Conservation (phyloP, 345 rosid genomes). For the Syzygium oleosum region DNA sequence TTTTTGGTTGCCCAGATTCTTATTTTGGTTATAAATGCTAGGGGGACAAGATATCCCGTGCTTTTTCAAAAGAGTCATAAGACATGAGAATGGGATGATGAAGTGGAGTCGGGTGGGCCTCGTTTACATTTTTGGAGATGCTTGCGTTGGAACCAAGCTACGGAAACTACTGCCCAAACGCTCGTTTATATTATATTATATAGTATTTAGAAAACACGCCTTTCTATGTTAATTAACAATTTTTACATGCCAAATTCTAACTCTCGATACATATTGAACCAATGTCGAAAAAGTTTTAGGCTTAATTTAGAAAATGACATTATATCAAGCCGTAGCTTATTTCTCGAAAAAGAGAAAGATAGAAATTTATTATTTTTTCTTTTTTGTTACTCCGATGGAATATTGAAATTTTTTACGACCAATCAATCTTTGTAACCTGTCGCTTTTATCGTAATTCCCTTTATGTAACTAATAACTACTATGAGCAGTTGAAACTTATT, state of each 20-base stretch:
- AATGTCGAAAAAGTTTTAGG: not conserved
- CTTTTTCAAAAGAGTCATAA: not conserved
- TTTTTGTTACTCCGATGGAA: too few relatives aligned
- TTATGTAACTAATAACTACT: not conserved
- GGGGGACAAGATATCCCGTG: not conserved
- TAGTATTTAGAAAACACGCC: not conserved
- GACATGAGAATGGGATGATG: not conserved
- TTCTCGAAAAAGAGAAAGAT: too few relatives aligned
- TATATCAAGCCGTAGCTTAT: not conserved
- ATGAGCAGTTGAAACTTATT: not conserved
- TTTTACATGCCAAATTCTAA: not conserved
- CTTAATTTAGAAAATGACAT: not conserved
- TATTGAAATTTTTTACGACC: too few relatives aligned
- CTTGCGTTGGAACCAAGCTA: not conserved
- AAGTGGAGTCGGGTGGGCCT: not conserved
- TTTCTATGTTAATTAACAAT: not conserved
- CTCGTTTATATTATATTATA: too few relatives aligned
- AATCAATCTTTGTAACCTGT: not conserved
- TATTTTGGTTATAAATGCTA: not conserved
- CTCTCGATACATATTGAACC: not conserved
- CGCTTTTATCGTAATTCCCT: not conserved
- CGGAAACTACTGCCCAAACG: not conserved
- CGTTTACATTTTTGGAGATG: not conserved
- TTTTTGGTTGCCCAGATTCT: not conserved
- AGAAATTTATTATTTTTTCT: too few relatives aligned